Evolutionary conservation across 192 early-diverging fungal genomes (phyloP).

Genomic region (Backusella mclennaniae): DNA sequence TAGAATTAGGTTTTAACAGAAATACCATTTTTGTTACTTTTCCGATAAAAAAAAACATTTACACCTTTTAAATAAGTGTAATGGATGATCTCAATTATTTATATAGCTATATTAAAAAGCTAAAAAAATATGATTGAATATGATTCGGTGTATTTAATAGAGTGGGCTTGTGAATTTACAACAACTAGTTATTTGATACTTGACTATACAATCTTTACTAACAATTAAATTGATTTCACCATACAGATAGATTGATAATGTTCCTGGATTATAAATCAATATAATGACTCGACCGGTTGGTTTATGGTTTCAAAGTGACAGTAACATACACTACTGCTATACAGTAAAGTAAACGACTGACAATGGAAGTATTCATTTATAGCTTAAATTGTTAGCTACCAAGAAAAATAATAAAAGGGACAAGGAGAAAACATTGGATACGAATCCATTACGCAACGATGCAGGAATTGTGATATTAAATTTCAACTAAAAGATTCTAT

Average conservation of each 20-base stretch:
- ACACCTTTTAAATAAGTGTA: not conserved
- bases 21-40: not conserved
- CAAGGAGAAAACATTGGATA: not conserved
- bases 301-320: not conserved
- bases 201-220: not conserved
- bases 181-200: not conserved
- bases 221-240: not conserved
- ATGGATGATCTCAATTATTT: not conserved
- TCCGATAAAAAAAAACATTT: not conserved
- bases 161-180: not conserved
- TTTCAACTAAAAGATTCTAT: not conserved
- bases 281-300: not conserved
- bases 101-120: conserved; percentile 5
- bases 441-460: not conserved
- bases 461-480: not conserved
- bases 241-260: conserved; percentile 16
- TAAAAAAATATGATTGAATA: not conserved
- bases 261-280: conserved; percentile 2
- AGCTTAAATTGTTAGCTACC: too few species aligned
- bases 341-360: not conserved
- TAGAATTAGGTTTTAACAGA: not conserved
- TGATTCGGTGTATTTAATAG: not conserved
- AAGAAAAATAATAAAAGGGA: not conserved
- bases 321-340: not conserved
- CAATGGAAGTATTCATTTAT: too few species aligned